Conservation (phyloP, 768 basidiomycete species). For the Lactifluus subvellereus region DNA sequence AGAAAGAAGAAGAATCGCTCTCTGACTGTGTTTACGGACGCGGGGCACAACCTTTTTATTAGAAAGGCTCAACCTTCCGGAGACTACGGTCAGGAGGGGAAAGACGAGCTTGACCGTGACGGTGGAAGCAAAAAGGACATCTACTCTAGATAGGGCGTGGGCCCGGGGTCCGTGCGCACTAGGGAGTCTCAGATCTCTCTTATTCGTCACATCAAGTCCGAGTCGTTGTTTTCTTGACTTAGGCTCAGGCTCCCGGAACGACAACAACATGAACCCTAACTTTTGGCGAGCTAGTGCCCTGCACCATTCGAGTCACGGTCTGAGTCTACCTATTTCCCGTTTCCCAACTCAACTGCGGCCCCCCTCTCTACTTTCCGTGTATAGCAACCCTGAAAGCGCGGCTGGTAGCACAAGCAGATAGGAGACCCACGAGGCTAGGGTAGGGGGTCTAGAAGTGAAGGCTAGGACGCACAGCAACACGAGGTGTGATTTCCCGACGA, state of each 20-base stretch:
- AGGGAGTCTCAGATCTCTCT: not conserved
- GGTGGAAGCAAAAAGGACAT: not conserved
- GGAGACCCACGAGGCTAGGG: conserved; percentile 15
- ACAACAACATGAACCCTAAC: not conserved
- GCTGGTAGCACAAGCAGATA: not conserved
- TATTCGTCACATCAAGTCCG: not conserved
- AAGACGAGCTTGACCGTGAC: not conserved
- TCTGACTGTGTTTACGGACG: not conserved
- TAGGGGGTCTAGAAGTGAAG: conserved; percentile 6
- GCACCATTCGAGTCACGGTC: not conserved
- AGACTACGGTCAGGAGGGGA: not conserved
- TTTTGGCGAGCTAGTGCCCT: not conserved
- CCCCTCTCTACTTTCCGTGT: not conserved
- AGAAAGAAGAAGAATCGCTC: not conserved
- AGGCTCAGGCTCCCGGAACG: not conserved
- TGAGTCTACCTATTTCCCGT: not conserved
- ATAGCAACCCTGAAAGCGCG: not conserved
- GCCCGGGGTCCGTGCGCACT: not conserved
- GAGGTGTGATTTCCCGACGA: conserved; percentile 7
- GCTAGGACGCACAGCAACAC: conserved; percentile 3
- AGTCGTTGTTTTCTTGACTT: not conserved
- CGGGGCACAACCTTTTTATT: not conserved
- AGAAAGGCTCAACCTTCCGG: not conserved
- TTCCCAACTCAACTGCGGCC: not conserved
- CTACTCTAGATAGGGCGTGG: not conserved